These are phyloP conservation scores for Eimeria mitis DNA, from an alignment of 169 alveolate genomes.

Conservation along the genomic window DNA sequence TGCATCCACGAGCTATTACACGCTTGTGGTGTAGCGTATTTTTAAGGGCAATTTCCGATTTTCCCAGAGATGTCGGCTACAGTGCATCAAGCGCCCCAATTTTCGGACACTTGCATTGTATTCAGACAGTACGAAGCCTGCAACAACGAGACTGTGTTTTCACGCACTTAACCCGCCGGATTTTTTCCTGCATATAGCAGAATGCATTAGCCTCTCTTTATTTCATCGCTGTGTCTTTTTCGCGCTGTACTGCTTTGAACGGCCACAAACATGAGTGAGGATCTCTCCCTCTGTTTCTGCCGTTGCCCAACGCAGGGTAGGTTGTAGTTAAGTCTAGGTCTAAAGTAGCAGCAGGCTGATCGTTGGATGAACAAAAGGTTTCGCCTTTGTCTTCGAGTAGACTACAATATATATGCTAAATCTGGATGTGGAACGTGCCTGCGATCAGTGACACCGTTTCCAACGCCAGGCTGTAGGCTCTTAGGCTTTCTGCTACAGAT, in stretches of 20 bases:
- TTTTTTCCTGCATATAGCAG: background rate
- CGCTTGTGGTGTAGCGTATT: background rate
- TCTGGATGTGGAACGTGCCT: background rate
- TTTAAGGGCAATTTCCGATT: no score
- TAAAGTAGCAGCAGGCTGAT: background rate
- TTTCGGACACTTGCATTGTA: background rate
- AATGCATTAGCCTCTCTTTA: background rate
- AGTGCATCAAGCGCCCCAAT: background rate
- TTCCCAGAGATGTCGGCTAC: background rate
- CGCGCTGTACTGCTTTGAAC: background rate
- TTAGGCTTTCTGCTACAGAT: background rate
- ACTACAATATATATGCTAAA: no score
- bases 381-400: background rate
- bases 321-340: background rate
- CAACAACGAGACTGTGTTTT: background rate
- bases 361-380: background rate
- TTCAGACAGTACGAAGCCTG: background rate
- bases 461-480: background rate
- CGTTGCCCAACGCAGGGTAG: background rate
- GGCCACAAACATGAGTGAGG: background rate
- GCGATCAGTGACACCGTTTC: background rate
- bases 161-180: background rate
- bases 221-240: background rate
- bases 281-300: background rate
- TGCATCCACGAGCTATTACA: background rate